Evolutionary conservation across 257 asterid genomes (phyloP).

Genomic region (Asclepias syriaca): DNA sequence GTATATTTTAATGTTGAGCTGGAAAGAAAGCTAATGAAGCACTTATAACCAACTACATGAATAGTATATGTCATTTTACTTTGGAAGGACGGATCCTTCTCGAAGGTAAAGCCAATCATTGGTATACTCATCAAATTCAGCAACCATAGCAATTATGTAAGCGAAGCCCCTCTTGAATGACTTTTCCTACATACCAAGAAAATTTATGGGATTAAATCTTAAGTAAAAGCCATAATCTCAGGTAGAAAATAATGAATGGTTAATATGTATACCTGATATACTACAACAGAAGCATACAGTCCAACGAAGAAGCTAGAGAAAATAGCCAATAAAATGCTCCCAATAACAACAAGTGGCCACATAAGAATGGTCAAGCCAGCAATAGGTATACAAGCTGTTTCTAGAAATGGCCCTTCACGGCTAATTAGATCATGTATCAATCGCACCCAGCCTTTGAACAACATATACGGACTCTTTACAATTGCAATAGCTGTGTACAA

Average conservation of each 20-base stretch:
- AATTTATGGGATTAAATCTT: neutral
- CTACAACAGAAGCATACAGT: constrained; percentile 68
- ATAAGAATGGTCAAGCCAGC: constrained; percentile 85
- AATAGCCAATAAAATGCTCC: constrained; percentile 68
- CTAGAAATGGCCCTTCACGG: constrained; percentile 91
- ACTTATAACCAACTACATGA: neutral
- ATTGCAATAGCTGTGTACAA: constrained; percentile 73
- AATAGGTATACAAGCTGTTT: constrained; percentile 91
- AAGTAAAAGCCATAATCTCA: neutral
- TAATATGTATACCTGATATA: constrained; percentile 62
- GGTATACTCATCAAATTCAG: constrained; percentile 92
- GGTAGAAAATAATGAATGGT: constrained; percentile 1
- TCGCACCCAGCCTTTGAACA: constrained; percentile 93
- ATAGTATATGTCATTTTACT: constrained; percentile 31
- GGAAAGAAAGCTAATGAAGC: neutral
- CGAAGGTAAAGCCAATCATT: constrained; percentile 96
- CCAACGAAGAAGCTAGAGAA: constrained; percentile 84
- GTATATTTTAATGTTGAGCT: neutral
- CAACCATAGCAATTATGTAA: constrained; percentile 84
- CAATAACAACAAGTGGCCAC: constrained; percentile 88
- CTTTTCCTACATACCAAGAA: constrained; percentile 55
- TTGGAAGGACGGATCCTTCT: constrained; percentile 87
- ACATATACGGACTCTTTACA: constrained; percentile 81
- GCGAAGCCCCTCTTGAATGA: constrained; percentile 78
- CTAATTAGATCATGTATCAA: constrained; percentile 78